Evolutionary conservation across 495 filamentous ascomycete species (phyloP).

Genomic region (Daldinia childiae): DNA sequence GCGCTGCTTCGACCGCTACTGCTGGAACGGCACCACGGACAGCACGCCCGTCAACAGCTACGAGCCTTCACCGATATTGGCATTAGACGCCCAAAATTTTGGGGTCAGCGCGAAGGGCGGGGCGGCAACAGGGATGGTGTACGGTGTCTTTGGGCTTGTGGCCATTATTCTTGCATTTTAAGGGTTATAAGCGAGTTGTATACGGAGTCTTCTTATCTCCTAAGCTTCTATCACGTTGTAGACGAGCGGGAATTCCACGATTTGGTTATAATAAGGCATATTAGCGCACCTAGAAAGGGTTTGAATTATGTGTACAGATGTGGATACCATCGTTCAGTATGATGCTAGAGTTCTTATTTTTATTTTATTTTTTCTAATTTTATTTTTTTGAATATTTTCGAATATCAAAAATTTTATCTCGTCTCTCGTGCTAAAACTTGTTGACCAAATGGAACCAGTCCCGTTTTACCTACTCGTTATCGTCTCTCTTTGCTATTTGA

Average conservation of each 20-base stretch:
- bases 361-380: not conserved
- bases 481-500: not conserved
- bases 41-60: conserved; percentile 48
- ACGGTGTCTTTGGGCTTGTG: conserved; percentile 19
- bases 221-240: not conserved
- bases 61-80: conserved; percentile 42
- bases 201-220: not conserved
- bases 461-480: not conserved
- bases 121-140: conserved; percentile 21
- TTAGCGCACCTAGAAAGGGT: not conserved
- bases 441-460: not conserved
- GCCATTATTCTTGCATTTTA: conserved; percentile 19
- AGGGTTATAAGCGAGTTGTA: not conserved
- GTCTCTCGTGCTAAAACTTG: not conserved
- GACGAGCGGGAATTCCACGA: not conserved
- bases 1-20: conserved; percentile 81
- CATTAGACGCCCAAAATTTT: conserved; percentile 3
- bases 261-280: conserved; percentile 1
- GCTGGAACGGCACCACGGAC: conserved; percentile 82
- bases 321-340: not conserved
- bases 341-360: not conserved
- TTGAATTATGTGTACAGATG: not conserved
- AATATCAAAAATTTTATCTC: not conserved
- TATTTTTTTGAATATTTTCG: not conserved
- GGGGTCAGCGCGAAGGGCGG: not conserved